A percentile compares a stretch with the other conserved stretches of the same genome.
Evolutionary conservation across 257 asterid species (phyloP).

Genomic region (Solanum bukasovii): DNA sequence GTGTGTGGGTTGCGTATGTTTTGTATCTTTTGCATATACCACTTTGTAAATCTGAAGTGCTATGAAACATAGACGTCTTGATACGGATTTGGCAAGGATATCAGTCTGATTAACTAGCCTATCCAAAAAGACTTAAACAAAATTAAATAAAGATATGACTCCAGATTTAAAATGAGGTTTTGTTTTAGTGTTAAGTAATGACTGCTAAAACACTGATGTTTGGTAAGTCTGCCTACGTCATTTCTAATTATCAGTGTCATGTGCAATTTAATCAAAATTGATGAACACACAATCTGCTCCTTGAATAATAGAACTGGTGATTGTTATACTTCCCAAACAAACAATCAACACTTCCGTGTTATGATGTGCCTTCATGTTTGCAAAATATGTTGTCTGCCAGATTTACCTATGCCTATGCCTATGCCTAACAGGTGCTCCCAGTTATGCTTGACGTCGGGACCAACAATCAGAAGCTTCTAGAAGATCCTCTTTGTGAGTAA

Average conservation of each 20-base stretch:
- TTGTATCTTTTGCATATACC: not conserved
- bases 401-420: slow-evolving; percentile 8
- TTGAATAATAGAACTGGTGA: not conserved
- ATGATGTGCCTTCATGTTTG: not conserved
- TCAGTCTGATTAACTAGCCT: not conserved
- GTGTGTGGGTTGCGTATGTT: not conserved
- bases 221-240: not conserved
- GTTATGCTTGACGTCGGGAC: slow-evolving; percentile 99
- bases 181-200: not conserved
- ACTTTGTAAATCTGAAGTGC: not conserved
- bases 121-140: not conserved
- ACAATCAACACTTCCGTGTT: not conserved
- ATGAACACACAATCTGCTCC: not conserved
- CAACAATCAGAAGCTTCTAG: slow-evolving; percentile 85
- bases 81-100: not conserved
- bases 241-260: not conserved
- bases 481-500: slow-evolving; percentile 90
- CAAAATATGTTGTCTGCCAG: not conserved
- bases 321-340: not conserved
- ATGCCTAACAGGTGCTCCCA: slow-evolving; percentile 66
- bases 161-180: not conserved
- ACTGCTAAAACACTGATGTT: not conserved
- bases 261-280: not conserved
- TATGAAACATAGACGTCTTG: not conserved
- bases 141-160: not conserved